Evolutionary conservation across 2,329 filamentous ascomycete species (phyloP).

Genomic region (Ceratocystis smalleyi): DNA sequence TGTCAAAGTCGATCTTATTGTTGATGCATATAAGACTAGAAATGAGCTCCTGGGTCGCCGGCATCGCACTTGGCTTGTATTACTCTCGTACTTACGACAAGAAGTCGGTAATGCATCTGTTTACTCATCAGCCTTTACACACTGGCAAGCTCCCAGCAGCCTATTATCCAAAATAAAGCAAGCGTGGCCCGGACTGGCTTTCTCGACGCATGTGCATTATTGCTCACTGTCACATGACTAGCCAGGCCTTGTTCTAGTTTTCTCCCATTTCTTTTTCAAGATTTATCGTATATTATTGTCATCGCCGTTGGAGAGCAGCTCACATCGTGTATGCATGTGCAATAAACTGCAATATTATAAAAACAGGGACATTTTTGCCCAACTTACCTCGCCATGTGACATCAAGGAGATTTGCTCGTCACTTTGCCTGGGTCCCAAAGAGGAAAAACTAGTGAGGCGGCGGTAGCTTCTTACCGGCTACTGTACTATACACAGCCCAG

Average conservation of each 20-base stretch:
- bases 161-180: background rate
- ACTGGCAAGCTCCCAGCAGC: background rate
- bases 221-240: conserved; percentile 1
- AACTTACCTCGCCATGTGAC: background rate
- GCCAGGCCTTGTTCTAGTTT: background rate
- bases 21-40: background rate
- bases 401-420: background rate
- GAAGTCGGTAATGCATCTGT: background rate
- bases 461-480: background rate
- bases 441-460: background rate
- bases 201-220: background rate
- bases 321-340: background rate
- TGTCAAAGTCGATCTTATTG: background rate
- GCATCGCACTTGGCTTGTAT: background rate
- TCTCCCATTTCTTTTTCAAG: background rate
- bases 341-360: background rate
- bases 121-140: background rate
- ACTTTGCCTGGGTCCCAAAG: background rate
- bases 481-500: background rate
- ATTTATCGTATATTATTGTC: background rate
- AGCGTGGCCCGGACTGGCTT: background rate
- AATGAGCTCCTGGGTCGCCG: background rate
- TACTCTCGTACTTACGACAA: conserved; percentile 1
- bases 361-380: background rate
- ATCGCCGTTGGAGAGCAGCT: background rate